Conservation (phyloP, 2,329 filamentous ascomycete genomes). For the Penicillium sp. region DNA sequence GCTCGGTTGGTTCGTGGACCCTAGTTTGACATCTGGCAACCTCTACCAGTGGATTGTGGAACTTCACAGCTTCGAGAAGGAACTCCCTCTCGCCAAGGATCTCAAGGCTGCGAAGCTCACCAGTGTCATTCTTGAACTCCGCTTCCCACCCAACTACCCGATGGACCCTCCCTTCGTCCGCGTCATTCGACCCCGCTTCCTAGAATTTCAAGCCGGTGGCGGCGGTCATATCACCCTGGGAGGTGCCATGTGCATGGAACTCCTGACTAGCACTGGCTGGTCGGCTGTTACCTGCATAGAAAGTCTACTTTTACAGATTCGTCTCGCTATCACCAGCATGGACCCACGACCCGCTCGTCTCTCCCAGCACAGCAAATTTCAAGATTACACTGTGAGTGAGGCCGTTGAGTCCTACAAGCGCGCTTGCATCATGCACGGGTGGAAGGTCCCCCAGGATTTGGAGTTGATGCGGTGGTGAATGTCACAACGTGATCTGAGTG, state of each 20-base stretch:
- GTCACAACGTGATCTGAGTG: no score
- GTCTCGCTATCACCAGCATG: conserved; percentile 67
- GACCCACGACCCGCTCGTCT: conserved; percentile 74
- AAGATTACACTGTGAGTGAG: conserved; percentile 66
- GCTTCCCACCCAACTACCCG: conserved; percentile 74
- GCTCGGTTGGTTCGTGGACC: conserved; percentile 81
- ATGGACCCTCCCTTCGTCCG: conserved; percentile 80
- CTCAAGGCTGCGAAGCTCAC: conserved; percentile 62
- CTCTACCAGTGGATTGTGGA: conserved; percentile 92
- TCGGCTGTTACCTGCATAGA: conserved; percentile 70
- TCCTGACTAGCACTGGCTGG: conserved; percentile 83
- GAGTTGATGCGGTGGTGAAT: conserved; percentile 37
- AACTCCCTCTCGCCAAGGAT: conserved; percentile 69
- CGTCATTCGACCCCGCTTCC: conserved; percentile 75
- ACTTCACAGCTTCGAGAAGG: conserved; percentile 73
- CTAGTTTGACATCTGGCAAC: conserved; percentile 60
- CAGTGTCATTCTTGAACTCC: conserved; percentile 76
- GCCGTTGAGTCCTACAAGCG: conserved; percentile 71
- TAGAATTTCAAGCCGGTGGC: conserved; percentile 68
- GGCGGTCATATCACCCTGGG: conserved; percentile 84
- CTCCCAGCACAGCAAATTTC: conserved; percentile 32
- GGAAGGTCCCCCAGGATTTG: conserved; percentile 67
- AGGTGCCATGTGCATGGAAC: conserved; percentile 80
- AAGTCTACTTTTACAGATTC: conserved; percentile 75
- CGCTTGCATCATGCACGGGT: conserved; percentile 67